These are phyloP conservation scores for Alternaria novae-zelandiae DNA, from an alignment of 2,329 filamentous ascomycete species.

Conservation along the genomic window DNA sequence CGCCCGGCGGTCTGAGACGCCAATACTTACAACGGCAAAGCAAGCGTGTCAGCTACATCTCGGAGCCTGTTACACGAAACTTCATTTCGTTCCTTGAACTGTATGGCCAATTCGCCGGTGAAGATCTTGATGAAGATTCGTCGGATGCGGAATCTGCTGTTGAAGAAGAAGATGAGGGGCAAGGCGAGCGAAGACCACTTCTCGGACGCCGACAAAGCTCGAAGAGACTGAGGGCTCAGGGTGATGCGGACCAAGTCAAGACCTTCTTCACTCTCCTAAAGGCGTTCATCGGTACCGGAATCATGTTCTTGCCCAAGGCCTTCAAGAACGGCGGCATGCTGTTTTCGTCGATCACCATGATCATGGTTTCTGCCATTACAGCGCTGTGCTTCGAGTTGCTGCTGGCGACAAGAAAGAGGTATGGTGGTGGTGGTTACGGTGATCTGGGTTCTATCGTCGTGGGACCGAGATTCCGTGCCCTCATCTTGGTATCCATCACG, in stretches of 20 bases:
- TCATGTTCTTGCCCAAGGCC: slow-evolving; percentile 81
- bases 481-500: slow-evolving; percentile 74
- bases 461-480: slow-evolving; percentile 66
- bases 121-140: slow-evolving; percentile 63
- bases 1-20: slow-evolving; percentile 62
- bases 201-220: slow-evolving; percentile 64
- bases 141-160: slow-evolving; percentile 63
- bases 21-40: slow-evolving; percentile 57
- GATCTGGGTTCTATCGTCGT: slow-evolving; percentile 68
- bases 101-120: slow-evolving; percentile 78
- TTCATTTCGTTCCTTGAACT: slow-evolving; percentile 79
- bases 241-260: slow-evolving; percentile 71
- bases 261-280: slow-evolving; percentile 81
- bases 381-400: slow-evolving; percentile 76
- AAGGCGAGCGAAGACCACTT: slow-evolving; percentile 66
- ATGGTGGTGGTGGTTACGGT: slow-evolving; percentile 75
- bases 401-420: slow-evolving; percentile 67
- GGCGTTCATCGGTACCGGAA: slow-evolving; percentile 79
- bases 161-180: slow-evolving; percentile 55
- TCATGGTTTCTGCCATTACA: slow-evolving; percentile 69
- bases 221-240: slow-evolving; percentile 54
- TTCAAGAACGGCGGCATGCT: slow-evolving; percentile 80
- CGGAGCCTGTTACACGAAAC: slow-evolving; percentile 67
- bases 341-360: slow-evolving; percentile 73
- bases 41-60: slow-evolving; percentile 50